Base-by-base conservation (phyloP, 805 yeast genomes). In the Lipomyces kockii region DNA sequence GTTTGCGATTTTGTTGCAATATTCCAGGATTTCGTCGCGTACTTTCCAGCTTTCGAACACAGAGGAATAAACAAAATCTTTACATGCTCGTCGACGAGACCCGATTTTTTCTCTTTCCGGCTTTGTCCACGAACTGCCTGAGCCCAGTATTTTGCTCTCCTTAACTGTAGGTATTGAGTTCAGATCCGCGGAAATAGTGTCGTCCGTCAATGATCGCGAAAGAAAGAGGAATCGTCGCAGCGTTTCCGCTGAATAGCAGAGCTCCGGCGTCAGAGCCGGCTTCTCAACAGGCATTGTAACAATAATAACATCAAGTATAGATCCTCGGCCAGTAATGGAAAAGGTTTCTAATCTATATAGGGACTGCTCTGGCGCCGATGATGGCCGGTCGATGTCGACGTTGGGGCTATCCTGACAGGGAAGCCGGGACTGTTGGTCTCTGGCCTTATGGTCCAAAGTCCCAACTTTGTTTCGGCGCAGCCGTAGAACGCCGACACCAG, bases 11-110 rank as follows among this genome's bases (percentile, higher is more conserved):
- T 60, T 27, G 6, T 68, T 29, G 63, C 74, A 72, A 0, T 68
- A 69, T n/a, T 70, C 75, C 1, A 37, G 17, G 1, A 71, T 72
- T 3, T 64, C 64, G 57, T 72, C 75, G 7, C 75, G 65, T 63
- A 37, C 71, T 60, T 12, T 77, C 76, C 32, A 80, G 43, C 65
- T 63, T 14, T 39, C 64, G 53, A 68, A 68, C n/a, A 68, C 64
- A 17, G 67, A 60, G 2, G 39, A 6, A 32, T 25, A 17, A 12
- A 68, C 66, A 25, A 53, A 65, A 7, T 58, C 65, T n/a, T 51
- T 53, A 52, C 71, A 68, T 1, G 34, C 17, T 25, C 67, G 61
- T 39, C 63, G 58, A 5, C 61, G 55, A 6, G 70, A 39, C 6
- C 64, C 67, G 7, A 60, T 27, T 17, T 46, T 55, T 34, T 57